Evolutionary conservation across 1,139 yeast genomes (phyloP), one percentile per base, ranked within the genome.

Genomic region (Kodamaea sp.): DNA sequence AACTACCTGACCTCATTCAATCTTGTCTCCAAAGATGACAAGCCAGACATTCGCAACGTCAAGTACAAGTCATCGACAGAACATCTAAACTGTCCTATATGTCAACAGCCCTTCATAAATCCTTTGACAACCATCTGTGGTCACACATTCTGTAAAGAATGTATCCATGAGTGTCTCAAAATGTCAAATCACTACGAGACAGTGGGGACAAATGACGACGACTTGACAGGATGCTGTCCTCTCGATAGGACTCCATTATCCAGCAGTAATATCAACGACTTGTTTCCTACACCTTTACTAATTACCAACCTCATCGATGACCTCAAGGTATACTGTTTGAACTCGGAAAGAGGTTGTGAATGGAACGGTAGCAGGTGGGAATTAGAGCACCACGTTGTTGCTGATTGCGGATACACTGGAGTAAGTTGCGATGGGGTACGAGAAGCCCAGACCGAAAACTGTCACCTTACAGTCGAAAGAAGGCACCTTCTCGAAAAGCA

Each of bases 291-390:
- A 0, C 86, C 89, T 1, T 68, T 79, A 12, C 57, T 82, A 11
- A 64, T 83, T 8, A 57, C 74, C n/a, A 80, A 80, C 45, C 63
- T 82, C 47, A 66, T 80, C 1, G 85, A 80, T 49, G 87, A 81
- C 35, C 62, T 82, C 31, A 61, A 65, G 34, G 85, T 81, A 1
- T 57, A 52, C 30, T 83, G 89, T 49, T 65, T 80, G 34, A 76
- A 78, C 46, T 37, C 50, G 9, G 61, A 57, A 23, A 51, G 82
- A 31, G 89, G 88, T 0, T 82, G 89, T 52, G 55, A 46, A 2
- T 76, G 81, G 79, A 48, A 46, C 3, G 84, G 83, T 2, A 65
- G 76, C 40, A 59, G 87, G 19, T 80, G 88, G 84, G 72, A 76
- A 35, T 48, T 80, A 5, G 73, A 71, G 29, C 69, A 63, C 29